A percentile compares a stretch with the other conserved stretches of the same genome.
Evolutionary conservation across 148 eudicot genomes (phyloP).

Genomic region (Rhododendron molle): DNA sequence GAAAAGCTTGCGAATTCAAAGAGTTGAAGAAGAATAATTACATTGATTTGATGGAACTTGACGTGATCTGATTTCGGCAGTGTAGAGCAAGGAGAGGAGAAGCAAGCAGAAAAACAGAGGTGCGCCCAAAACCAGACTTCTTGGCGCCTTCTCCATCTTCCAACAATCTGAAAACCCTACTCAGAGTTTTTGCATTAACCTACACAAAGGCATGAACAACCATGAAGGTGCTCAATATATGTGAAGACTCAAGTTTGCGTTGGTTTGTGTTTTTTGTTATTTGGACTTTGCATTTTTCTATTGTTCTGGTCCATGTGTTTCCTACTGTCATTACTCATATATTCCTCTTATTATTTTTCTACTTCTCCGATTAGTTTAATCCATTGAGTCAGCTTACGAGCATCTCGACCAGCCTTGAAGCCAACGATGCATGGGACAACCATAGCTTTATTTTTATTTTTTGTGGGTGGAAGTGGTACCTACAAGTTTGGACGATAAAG

Average conservation of each 20-base stretch:
- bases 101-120: neutral
- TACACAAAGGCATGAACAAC: neutral
- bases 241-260: neutral
- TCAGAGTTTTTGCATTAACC: neutral
- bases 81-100: conserved; percentile 11
- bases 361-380: neutral
- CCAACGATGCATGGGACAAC: no score
- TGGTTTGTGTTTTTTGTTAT: neutral
- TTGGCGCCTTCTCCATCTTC: conserved; percentile 3
- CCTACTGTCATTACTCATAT: neutral
- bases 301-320: neutral
- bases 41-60: conserved; percentile 4
- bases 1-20: neutral
- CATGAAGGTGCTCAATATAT: neutral
- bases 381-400: neutral
- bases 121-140: neutral
- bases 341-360: neutral
- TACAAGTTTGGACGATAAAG: no score
- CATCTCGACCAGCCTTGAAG: no score
- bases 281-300: neutral
- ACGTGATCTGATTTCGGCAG: neutral
- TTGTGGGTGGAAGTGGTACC: no score
- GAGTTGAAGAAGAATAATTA: neutral
- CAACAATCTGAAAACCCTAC: neutral
- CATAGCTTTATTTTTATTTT: no score